A percentile compares a stretch with the other conserved stretches of the same genome.
phyloP scores from a whole-genome alignment of 1,284 basidiomycete genomes.

The Rhizoctonia solani region DNA sequence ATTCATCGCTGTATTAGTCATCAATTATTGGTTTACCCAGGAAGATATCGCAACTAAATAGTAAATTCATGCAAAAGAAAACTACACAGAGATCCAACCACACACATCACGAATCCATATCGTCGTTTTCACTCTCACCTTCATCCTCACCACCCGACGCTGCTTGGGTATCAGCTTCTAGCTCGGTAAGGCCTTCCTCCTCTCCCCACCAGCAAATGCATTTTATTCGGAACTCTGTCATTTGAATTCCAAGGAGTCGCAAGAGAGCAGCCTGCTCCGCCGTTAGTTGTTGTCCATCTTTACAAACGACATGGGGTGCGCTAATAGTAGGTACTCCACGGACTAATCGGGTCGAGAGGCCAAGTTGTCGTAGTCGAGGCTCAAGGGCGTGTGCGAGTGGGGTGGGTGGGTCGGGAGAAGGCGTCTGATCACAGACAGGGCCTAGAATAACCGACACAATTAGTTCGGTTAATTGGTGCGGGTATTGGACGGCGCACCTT shows the following conservation, averaged over 20 bases:
- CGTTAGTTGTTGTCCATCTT: slow-evolving; percentile 21
- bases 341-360: slow-evolving; percentile 83
- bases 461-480: neutral
- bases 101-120: slow-evolving; percentile 22
- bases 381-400: slow-evolving; percentile 97
- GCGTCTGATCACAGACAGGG: slow-evolving; percentile 55
- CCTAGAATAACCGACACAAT: too few relatives aligned
- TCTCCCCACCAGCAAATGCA: slow-evolving; percentile 31
- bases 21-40: too few relatives aligned
- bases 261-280: slow-evolving; percentile 26
- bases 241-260: slow-evolving; percentile 22
- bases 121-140: slow-evolving; percentile 14
- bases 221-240: slow-evolving; percentile 33
- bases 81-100: neutral
- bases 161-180: neutral
- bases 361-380: slow-evolving; percentile 90
- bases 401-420: slow-evolving; percentile 71
- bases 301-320: slow-evolving; percentile 82
- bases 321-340: slow-evolving; percentile 87
- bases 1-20: too few relatives aligned
- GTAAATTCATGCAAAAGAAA: neutral
- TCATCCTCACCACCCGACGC: neutral
- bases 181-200: slow-evolving; percentile 27
- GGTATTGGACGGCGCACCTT: slow-evolving; percentile 46
- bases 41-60: neutral